Evolutionary conservation across 768 basidiomycete species (phyloP).

Genomic region (Amanita muscaria): DNA sequence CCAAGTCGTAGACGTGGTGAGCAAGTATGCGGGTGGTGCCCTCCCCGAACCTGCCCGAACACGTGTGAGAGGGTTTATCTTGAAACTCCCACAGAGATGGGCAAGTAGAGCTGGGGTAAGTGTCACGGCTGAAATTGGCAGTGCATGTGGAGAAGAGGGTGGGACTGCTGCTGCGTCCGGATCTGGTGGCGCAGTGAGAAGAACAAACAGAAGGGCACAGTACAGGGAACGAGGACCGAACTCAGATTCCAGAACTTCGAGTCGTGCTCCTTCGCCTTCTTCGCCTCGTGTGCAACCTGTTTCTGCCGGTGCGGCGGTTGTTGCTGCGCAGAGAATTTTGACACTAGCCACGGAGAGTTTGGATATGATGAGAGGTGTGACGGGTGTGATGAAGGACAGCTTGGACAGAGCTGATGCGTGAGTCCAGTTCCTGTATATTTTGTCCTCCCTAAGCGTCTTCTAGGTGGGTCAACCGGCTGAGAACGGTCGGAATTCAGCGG

Average conservation of each 20-base stretch:
- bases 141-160: neutral
- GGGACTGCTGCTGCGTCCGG: constrained; percentile 25
- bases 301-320: constrained; percentile 48
- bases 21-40: constrained; percentile 77
- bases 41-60: constrained; percentile 77
- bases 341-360: constrained; percentile 84
- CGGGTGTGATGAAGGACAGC: constrained; percentile 80
- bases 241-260: constrained; percentile 19
- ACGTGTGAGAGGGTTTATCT: constrained; percentile 67
- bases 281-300: constrained; percentile 15
- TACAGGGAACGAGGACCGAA: constrained; percentile 33
- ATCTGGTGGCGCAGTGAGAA: constrained; percentile 22
- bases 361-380: constrained; percentile 87
- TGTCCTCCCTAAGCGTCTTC: constrained; percentile 3
- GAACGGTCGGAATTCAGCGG: constrained; percentile 69
- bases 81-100: constrained; percentile 79
- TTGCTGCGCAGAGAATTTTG: constrained; percentile 74
- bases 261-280: constrained; percentile 19
- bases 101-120: constrained; percentile 33
- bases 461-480: constrained; percentile 80
- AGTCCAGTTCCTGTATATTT: constrained; percentile 21
- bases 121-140: neutral
- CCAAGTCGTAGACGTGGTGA: constrained; percentile 82
- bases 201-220: constrained; percentile 25
- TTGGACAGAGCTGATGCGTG: constrained; percentile 83